phyloP scores from a whole-genome alignment of 176 grass and related monocot genomes.

The Aegilops sharonensis region DNA sequence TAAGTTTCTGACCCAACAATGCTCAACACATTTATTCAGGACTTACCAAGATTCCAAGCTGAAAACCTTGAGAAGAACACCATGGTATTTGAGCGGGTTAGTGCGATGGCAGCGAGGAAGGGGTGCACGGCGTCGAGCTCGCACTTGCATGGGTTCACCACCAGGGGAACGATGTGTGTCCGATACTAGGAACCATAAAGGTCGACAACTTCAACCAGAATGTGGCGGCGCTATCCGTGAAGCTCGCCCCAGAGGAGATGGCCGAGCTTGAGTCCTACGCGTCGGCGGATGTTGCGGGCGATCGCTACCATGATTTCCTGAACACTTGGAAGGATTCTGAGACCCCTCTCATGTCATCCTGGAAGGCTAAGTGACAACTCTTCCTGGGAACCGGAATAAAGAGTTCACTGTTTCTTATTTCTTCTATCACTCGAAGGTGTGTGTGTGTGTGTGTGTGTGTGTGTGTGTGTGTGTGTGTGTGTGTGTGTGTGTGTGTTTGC shows the following conservation, averaged over 20 bases:
- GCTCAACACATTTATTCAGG: background rate
- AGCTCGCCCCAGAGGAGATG: background rate
- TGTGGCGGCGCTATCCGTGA: background rate
- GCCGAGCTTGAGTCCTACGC: background rate
- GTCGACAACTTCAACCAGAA: background rate
- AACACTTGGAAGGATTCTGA: background rate
- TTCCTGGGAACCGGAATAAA: background rate
- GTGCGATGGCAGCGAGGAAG: background rate
- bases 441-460: too few species aligned
- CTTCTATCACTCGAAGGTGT: background rate
- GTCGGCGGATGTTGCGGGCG: background rate
- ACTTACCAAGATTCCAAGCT: background rate
- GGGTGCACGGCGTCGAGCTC: background rate
- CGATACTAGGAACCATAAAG: background rate
- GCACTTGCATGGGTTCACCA: background rate
- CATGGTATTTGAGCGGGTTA: background rate
- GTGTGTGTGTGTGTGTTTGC: background rate
- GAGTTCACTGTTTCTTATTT: background rate
- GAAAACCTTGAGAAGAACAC: background rate
- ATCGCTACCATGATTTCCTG: background rate
- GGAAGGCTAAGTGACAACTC: background rate
- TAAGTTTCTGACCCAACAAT: background rate
- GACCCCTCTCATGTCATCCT: background rate
- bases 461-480: too few species aligned
- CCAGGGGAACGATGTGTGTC: background rate